phyloP scores from a whole-genome alignment of 768 basidiomycete species.

The Xerocomus potaroensis region DNA sequence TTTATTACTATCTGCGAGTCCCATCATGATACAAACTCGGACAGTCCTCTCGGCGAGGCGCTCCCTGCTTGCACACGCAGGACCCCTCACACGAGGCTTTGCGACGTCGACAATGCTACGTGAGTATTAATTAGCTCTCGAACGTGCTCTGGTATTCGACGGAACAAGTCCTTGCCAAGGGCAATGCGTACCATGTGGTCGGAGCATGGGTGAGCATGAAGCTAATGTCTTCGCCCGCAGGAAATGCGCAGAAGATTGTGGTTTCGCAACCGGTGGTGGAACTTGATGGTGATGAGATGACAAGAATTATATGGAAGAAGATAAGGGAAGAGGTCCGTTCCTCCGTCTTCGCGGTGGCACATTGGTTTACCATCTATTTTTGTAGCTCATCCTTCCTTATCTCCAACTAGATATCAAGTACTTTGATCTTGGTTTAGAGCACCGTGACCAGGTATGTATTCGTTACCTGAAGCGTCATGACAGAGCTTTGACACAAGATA shows the following conservation, averaged over 20 bases:
- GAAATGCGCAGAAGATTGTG: slow-evolving; percentile 52
- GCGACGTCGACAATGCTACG: slow-evolving; percentile 26
- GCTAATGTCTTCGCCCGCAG: slow-evolving; percentile 14
- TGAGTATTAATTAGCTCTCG: slow-evolving; percentile 18
- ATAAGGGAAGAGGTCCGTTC: slow-evolving; percentile 83
- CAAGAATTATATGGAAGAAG: slow-evolving; percentile 98
- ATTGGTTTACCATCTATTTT: slow-evolving; percentile 1
- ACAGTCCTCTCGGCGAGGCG: slow-evolving; percentile 25
- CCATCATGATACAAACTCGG: slow-evolving; percentile 17
- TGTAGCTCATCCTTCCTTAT: slow-evolving; percentile 90
- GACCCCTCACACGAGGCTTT: slow-evolving; percentile 25
- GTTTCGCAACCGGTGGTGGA: slow-evolving; percentile 91
- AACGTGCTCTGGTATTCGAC: neutral
- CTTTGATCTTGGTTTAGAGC: slow-evolving; percentile 93
- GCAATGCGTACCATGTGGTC: neutral
- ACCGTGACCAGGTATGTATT: slow-evolving; percentile 71
- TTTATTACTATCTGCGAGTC: neutral
- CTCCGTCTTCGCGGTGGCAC: neutral
- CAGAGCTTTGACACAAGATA: slow-evolving; percentile 26
- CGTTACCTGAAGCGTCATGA: neutral
- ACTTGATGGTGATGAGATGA: slow-evolving; percentile 99
- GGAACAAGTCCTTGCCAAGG: neutral
- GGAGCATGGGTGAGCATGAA: neutral
- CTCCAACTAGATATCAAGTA: slow-evolving; percentile 97
- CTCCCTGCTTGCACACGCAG: slow-evolving; percentile 20